These are phyloP conservation scores for Globisporangium splendens DNA, from an alignment of 352 stramenopile species.

Conservation along the genomic window DNA sequence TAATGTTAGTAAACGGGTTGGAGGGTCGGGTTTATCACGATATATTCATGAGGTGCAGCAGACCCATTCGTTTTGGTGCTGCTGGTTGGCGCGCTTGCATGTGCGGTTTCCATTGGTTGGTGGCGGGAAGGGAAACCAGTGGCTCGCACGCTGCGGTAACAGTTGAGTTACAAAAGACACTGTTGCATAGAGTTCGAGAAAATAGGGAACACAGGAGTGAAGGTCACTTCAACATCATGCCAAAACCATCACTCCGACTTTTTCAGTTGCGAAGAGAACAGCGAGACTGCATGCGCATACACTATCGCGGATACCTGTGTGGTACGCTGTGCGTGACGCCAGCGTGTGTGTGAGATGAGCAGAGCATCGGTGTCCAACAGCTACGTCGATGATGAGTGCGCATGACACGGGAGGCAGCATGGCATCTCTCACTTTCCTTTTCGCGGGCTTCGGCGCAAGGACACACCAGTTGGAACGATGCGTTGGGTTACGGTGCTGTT, in stretches of 20 bases:
- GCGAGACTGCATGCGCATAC: too few species aligned
- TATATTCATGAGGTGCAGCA: too few species aligned
- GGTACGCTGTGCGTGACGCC: too few species aligned
- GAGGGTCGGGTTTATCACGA: background rate
- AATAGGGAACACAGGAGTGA: background rate
- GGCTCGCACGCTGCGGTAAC: background rate
- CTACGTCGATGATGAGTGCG: too few species aligned
- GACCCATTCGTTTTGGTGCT: too few species aligned
- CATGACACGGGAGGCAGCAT: too few species aligned
- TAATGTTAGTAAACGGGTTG: background rate
- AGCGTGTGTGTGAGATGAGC: too few species aligned
- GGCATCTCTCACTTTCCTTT: constrained; percentile 3
- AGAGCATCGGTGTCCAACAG: too few species aligned
- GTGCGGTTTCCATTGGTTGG: background rate
- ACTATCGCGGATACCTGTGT: background rate
- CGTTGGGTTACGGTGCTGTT: background rate
- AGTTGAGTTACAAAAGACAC: too few species aligned
- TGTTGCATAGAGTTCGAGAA: too few species aligned
- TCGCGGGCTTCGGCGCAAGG: background rate
- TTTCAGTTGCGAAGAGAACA: constrained; percentile 1
- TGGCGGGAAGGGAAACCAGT: constrained; percentile 6
- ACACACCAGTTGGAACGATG: constrained; percentile 4
- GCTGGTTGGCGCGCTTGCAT: too few species aligned
- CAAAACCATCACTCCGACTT: background rate
- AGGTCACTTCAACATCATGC: constrained; percentile 10